These are phyloP conservation scores for Lachnellula hyalina DNA, from an alignment of 2,329 filamentous ascomycete species.

Conservation along the genomic window DNA sequence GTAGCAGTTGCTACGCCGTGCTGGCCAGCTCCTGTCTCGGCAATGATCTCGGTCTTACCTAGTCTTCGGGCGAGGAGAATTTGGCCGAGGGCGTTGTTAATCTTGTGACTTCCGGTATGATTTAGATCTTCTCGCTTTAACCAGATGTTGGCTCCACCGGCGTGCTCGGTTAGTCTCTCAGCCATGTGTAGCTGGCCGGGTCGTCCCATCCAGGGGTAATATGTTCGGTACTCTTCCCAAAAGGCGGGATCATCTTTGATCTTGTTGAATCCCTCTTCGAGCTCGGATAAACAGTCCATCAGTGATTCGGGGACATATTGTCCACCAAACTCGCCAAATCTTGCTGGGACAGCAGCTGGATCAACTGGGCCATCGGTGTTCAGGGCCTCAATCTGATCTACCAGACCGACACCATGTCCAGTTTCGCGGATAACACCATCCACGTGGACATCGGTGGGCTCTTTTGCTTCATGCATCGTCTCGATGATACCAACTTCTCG, in stretches of 20 bases:
- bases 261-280: constrained; percentile 85
- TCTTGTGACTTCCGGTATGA: constrained; percentile 98
- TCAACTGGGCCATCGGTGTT: constrained; percentile 47
- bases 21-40: constrained; percentile 94
- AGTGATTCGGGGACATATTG: constrained; percentile 97
- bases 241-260: constrained; percentile 84
- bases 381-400: constrained; percentile 62
- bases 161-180: constrained; percentile 79
- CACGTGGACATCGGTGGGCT: constrained; percentile 59
- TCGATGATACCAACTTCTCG: constrained; percentile 67
- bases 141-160: constrained; percentile 93
- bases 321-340: constrained; percentile 93
- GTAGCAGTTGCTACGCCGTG: constrained; percentile 97
- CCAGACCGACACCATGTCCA: constrained; percentile 23
- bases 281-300: constrained; percentile 90
- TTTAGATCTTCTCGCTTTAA: constrained; percentile 96
- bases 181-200: constrained; percentile 89
- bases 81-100: constrained; percentile 97
- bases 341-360: constrained; percentile 62
- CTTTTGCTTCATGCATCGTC: constrained; percentile 55
- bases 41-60: constrained; percentile 96
- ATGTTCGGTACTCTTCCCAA: constrained; percentile 94
- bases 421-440: constrained; percentile 55
- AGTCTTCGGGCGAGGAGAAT: constrained; percentile 78
- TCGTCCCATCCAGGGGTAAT: constrained; percentile 96